phyloP scores from a whole-genome alignment of 2,329 filamentous ascomycete genomes.

The Aspergillus chevalieri region DNA sequence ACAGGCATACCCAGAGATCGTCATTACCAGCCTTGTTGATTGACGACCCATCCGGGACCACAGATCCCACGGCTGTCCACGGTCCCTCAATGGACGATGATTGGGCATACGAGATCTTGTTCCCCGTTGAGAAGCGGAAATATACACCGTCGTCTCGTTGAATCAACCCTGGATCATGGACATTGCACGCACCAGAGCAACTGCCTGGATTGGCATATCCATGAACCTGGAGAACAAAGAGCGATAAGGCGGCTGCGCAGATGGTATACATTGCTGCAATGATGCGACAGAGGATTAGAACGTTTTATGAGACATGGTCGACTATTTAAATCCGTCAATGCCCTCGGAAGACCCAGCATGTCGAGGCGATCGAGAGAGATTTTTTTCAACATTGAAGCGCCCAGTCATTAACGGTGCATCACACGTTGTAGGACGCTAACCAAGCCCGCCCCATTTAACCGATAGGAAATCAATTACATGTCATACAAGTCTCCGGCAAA shows the following conservation, averaged over 20 bases:
- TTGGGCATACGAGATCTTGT: constrained; percentile 43
- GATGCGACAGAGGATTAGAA: not conserved
- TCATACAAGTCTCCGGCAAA: no score
- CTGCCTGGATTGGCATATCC: constrained; percentile 26
- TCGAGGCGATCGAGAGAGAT: no score
- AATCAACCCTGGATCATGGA: constrained; percentile 47
- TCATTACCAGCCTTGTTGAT: constrained; percentile 39
- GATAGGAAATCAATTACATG: no score
- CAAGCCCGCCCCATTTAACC: no score
- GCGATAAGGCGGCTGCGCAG: constrained; percentile 5
- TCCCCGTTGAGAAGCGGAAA: constrained; percentile 49
- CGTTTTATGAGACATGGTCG: not conserved
- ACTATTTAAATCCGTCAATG: not conserved
- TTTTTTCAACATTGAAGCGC: no score
- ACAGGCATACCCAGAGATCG: constrained; percentile 45
- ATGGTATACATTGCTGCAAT: not conserved
- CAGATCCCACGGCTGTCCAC: constrained; percentile 45
- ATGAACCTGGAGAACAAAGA: constrained; percentile 18
- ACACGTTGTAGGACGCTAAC: no score
- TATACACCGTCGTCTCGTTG: constrained; percentile 47
- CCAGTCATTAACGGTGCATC: no score
- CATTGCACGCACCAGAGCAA: constrained; percentile 29
- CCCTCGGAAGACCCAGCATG: no score
- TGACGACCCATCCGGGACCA: constrained; percentile 39
- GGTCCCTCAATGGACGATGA: constrained; percentile 39